phyloP scores from a whole-genome alignment of 2,329 filamentous ascomycete species.

The Trichophyton equinum region DNA sequence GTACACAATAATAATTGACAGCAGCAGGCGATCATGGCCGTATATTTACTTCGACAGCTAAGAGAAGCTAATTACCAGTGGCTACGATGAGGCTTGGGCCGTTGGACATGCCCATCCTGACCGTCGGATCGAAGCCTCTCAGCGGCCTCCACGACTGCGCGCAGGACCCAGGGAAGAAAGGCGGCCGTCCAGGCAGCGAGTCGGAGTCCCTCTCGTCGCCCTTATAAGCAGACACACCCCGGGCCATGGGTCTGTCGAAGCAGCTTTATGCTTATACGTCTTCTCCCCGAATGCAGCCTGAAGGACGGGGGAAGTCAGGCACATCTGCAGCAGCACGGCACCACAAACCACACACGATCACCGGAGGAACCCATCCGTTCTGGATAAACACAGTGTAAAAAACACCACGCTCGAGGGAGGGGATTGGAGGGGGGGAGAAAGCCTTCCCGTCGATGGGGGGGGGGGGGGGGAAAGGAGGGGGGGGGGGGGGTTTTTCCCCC shows the following conservation, averaged over 20 bases:
- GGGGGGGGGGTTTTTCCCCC: too few relatives aligned
- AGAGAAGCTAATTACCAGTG: neutral
- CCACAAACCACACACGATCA: neutral
- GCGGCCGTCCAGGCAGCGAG: neutral
- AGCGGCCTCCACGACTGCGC: neutral
- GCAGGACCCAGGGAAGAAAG: neutral
- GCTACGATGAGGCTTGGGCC: conserved; percentile 1
- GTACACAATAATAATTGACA: neutral
- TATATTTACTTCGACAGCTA: neutral
- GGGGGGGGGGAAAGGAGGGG: too few relatives aligned
- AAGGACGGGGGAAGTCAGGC: conserved; percentile 1
- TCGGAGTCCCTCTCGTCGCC: neutral
- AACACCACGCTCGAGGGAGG: neutral
- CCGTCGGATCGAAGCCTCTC: conserved; percentile 2
- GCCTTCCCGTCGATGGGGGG: too few relatives aligned
- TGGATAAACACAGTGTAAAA: neutral
- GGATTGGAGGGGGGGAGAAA: too few relatives aligned
- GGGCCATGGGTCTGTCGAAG: too few relatives aligned
- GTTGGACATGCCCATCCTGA: neutral
- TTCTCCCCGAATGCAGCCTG: neutral
- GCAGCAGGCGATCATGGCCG: neutral
- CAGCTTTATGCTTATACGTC: neutral
- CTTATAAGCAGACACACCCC: too few relatives aligned
- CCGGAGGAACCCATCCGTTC: neutral
- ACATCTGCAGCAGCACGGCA: neutral